Percentiles rank a stretch among this genome's conserved stretches.
phyloP scores from a whole-genome alignment of 441 rosid genomes.

The Brassica balearica region DNA sequence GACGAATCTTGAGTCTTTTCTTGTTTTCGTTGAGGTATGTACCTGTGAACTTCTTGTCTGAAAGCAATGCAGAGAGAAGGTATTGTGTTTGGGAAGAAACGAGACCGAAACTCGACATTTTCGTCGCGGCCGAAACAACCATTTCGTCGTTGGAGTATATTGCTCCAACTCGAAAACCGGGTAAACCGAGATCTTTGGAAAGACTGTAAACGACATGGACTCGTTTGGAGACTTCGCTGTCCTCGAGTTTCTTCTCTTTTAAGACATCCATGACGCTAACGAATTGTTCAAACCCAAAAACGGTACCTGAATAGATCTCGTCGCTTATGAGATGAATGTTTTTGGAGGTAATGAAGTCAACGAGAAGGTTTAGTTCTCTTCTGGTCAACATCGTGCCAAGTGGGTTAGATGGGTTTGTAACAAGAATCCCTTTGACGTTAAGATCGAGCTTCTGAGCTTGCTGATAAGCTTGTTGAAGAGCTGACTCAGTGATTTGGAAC shows the following conservation, averaged over 20 bases:
- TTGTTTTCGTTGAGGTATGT: slow-evolving; percentile 67
- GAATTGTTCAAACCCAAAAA: slow-evolving; percentile 70
- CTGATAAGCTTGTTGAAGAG: slow-evolving; percentile 74
- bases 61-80: slow-evolving; percentile 74
- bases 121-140: slow-evolving; percentile 84
- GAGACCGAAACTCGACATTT: slow-evolving; percentile 97
- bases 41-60: slow-evolving; percentile 77
- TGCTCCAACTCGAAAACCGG: slow-evolving; percentile 95
- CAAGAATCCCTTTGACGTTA: slow-evolving; percentile 76
- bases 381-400: slow-evolving; percentile 74
- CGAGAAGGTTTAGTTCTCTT: slow-evolving; percentile 69
- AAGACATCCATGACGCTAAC: slow-evolving; percentile 77
- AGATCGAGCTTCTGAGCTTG: slow-evolving; percentile 65
- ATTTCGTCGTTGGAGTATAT: slow-evolving; percentile 77
- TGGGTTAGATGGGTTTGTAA: slow-evolving; percentile 92
- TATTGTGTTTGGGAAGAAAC: slow-evolving; percentile 95
- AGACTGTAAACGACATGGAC: slow-evolving; percentile 87
- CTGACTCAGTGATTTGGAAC: slow-evolving; percentile 71
- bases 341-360: slow-evolving; percentile 65
- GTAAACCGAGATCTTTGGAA: slow-evolving; percentile 90
- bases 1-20: slow-evolving; percentile 63
- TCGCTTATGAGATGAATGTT: slow-evolving; percentile 86
- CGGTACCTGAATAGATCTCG: slow-evolving; percentile 90
- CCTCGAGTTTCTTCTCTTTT: slow-evolving; percentile 50
- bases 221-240: slow-evolving; percentile 55